Percentiles rank a stretch among this genome's conserved stretches.
Conservation (phyloP, 1,284 basidiomycete species). For the Volvariella surrecta region DNA sequence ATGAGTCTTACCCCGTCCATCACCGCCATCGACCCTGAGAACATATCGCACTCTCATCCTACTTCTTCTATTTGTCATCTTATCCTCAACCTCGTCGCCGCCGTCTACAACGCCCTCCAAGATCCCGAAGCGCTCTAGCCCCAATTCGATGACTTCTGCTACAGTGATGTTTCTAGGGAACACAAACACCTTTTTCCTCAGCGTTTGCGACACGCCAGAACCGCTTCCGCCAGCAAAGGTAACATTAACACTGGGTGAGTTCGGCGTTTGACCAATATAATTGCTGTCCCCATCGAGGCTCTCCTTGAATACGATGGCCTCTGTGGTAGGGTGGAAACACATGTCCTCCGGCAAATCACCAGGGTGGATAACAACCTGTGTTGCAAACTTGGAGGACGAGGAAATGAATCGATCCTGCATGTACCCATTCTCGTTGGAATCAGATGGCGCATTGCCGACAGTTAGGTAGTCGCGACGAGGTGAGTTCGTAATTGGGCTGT, state of each 20-base stretch:
- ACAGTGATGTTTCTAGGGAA: conserved; percentile 94
- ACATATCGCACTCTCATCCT: conserved; percentile 74
- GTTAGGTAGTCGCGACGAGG: conserved; percentile 27
- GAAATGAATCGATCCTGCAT: conserved; percentile 61
- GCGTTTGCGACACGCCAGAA: conserved; percentile 44
- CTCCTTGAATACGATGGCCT: conserved; percentile 81
- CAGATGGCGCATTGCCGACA: conserved; percentile 25
- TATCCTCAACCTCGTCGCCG: conserved; percentile 95
- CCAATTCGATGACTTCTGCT: conserved; percentile 91
- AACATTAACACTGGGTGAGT: conserved; percentile 10
- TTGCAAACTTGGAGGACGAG: conserved; percentile 74
- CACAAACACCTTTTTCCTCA: conserved; percentile 71
- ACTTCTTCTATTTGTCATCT: conserved; percentile 75
- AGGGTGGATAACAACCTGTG: conserved; percentile 82
- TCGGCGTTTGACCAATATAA: conserved; percentile 3
- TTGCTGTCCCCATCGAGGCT: conserved; percentile 45
- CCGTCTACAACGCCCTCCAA: conserved; percentile 94
- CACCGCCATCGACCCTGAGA: conserved; percentile 45
- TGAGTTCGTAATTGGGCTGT: neutral
- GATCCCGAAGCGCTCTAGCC: conserved; percentile 89
- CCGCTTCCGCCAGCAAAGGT: conserved; percentile 15
- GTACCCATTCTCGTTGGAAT: conserved; percentile 30
- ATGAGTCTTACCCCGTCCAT: conserved; percentile 51
- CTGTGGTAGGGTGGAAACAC: conserved; percentile 86
- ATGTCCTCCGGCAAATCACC: conserved; percentile 90